phyloP scores from a whole-genome alignment of 208 protist species.

The Crithidia thermophila region DNA sequence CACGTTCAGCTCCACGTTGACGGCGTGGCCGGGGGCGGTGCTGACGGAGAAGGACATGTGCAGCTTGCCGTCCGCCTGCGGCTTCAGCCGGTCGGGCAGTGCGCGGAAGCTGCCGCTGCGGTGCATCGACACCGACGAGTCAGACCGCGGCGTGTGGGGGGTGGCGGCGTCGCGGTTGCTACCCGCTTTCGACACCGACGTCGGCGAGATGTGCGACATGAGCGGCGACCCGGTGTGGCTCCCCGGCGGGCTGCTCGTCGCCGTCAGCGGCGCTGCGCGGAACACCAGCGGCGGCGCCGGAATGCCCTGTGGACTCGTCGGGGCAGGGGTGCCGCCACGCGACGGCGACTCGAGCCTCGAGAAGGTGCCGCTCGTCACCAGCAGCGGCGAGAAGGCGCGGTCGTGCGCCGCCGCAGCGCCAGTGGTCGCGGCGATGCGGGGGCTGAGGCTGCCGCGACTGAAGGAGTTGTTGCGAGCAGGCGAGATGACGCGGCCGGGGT shows the following conservation, averaged over 20 bases:
- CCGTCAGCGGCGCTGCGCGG: background rate
- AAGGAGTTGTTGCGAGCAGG: constrained; percentile 51
- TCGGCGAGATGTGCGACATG: constrained; percentile 27
- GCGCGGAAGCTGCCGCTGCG: constrained; percentile 28
- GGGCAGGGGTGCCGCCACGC: constrained; percentile 23
- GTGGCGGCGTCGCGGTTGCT: constrained; percentile 24
- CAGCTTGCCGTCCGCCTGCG: constrained; percentile 66
- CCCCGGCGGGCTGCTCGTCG: constrained; percentile 8
- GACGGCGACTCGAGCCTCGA: constrained; percentile 62
- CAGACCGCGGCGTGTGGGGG: constrained; percentile 33
- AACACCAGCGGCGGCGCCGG: constrained; percentile 35
- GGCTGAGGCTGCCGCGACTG: constrained; percentile 35
- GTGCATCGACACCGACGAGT: constrained; percentile 31
- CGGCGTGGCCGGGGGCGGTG: constrained; percentile 48
- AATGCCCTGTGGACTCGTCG: constrained; percentile 31
- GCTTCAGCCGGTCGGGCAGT: constrained; percentile 31
- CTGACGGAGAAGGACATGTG: constrained; percentile 75
- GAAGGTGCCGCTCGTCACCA: constrained; percentile 16
- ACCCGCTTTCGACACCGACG: constrained; percentile 16
- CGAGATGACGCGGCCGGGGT: constrained; percentile 39
- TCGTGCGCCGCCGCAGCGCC: constrained; percentile 11
- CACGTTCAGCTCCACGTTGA: constrained; percentile 77
- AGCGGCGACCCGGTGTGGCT: constrained; percentile 26
- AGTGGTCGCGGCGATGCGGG: constrained; percentile 22
- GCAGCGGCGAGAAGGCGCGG: constrained; percentile 33